Base-by-base conservation (phyloP, 495 filamentous ascomycete species). In the Lepidopterella palustris region DNA sequence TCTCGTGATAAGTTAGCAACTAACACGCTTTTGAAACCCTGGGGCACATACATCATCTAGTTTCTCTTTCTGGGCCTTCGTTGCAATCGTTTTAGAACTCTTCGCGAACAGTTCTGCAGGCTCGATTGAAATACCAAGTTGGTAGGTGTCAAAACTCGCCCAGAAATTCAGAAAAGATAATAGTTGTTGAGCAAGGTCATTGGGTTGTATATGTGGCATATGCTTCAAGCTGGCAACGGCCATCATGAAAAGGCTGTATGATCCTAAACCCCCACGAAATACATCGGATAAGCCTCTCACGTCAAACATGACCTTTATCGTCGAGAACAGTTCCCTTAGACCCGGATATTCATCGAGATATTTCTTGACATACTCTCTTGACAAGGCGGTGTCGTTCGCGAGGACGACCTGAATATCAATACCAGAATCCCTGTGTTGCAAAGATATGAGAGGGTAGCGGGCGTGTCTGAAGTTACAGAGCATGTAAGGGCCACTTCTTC, bases 201-300 rank as follows among this genome's bases (percentile, higher is more conserved):
- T 45, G 15, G 45, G 25, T 28, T 74, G 54, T 70, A 62, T 59
- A 8, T 61, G 32, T 20, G 28, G n/a, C 21, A 11, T 27, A 15
- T 64, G 59, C 23, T 78, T 79, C 10, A 84, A 62, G 45, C 78
- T 78, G 1, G 79, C 80, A 13, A 80, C 78, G n/a, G 84, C 60
- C 63, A 85, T 78, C 67, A 84, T 77, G 54, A 82, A 68, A 13
- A 86, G 68, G 4, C 73, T 68, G 61, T 83, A 79, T 1, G 78
- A 70, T 3, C 75, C 74, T 9, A 85, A 59, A 4, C 79, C 78
- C 15, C 75, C 73, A 4, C 67, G 53, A 53, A 68, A 68, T 24
- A 73, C 65, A 15, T 79, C 76, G 25, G 75, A 76, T 5, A 87
- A 62, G 45, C 70, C 68, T 28, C 76, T 74, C 4, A 77, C 67